A percentile compares a stretch with the other conserved stretches of the same genome.
Conservation (phyloP, 2,329 filamentous ascomycete genomes). For the Lachnellula hyalina region DNA sequence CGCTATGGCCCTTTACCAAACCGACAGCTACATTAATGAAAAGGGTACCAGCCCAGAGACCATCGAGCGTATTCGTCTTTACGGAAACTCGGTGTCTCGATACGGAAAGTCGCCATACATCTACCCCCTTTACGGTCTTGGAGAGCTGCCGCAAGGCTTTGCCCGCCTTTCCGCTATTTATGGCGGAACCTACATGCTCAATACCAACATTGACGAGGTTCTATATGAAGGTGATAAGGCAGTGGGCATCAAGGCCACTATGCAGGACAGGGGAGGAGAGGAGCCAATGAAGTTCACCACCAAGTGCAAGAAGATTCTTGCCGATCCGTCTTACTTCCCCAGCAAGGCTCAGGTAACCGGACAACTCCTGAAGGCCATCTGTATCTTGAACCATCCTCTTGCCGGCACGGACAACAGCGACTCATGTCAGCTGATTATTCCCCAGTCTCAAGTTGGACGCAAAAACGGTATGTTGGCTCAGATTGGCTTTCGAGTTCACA, state of each 20-base stretch:
- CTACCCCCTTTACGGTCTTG: conserved; percentile 96
- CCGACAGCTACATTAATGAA: conserved; percentile 76
- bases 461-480: conserved; percentile 66
- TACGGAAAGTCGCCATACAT: conserved; percentile 99
- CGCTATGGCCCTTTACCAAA: conserved; percentile 93
- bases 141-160: conserved; percentile 95
- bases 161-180: conserved; percentile 97
- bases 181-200: conserved; percentile 98
- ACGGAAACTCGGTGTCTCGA: conserved; percentile 94
- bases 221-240: conserved; percentile 80
- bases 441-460: conserved; percentile 92
- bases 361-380: conserved; percentile 92
- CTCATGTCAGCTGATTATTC: conserved; percentile 92
- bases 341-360: conserved; percentile 81
- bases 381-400: conserved; percentile 92
- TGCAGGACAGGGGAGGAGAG: conserved; percentile 75
- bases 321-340: conserved; percentile 95
- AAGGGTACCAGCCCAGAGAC: conserved; percentile 73
- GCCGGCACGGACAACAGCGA: conserved; percentile 84
- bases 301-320: conserved; percentile 92
- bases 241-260: conserved; percentile 94
- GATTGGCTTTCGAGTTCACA: background rate
- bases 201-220: conserved; percentile 88
- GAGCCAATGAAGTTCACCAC: conserved; percentile 86
- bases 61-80: conserved; percentile 87